Base-by-base conservation (phyloP, 768 basidiomycete genomes). In the Coprinellus aureogranulatus region DNA sequence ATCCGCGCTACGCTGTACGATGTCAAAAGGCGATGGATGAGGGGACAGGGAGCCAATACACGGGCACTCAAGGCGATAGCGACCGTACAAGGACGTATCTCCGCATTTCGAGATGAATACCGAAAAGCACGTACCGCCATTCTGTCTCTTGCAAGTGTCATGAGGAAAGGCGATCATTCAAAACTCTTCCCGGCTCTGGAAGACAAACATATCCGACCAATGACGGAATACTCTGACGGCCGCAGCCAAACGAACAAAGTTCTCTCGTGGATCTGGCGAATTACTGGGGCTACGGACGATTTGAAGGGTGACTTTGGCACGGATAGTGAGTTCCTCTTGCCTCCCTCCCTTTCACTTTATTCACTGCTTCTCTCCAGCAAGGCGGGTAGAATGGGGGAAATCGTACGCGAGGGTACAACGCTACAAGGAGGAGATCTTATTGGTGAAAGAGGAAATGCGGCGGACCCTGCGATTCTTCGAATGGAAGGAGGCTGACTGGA, bases 41-140 rank as follows among this genome's bases (percentile, higher is more conserved):
- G 59, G 2, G 67, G 67, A 1, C 67, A 68, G 28, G 42, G 53
- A 6, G 62, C 62, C 0, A 69, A 71, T 45, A 71, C 65, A 2
- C 55, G 64, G 6, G 67, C 70, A 2, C 28, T 53, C 1, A 62
- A 56, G n/a, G 50, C 61, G 18, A 64, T 69, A 5, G 47, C 23
- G n/a, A 45, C 55, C 1, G 46, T 66, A 8, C 49, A 66, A 27
- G 62, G 59, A 2, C 61, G 59, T n/a, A 64, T 66, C 39, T 55
- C 55, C 3, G 46, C 47, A n/a, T n/a, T 37, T 60, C 62, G 0
- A 58, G 44, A 5, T n/a, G 59, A 63, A 20, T 71, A 69, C 40
- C 59, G 64, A 22, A 8, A 44, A n/a, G 14, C 41, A n/a, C 41
- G 41, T 5, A 16, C 4, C 6, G 41, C 41, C 20, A 44, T 44